phyloP scores from a whole-genome alignment of 2,329 filamentous ascomycete genomes.

The Aspergillus sp. region DNA sequence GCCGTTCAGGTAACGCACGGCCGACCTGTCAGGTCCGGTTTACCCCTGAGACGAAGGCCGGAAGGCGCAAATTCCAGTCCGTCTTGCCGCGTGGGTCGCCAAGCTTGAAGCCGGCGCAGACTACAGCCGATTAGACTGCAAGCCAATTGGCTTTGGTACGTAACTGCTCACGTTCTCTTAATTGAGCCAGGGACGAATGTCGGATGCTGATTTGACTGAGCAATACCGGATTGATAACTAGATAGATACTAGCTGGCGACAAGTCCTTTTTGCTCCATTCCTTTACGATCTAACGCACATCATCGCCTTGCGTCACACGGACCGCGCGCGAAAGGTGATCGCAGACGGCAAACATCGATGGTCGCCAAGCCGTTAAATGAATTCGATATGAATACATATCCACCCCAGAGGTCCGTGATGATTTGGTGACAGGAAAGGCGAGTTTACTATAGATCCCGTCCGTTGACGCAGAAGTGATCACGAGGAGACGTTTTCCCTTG shows the following conservation, averaged over 20 bases:
- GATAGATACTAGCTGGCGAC: not conserved
- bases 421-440: not conserved
- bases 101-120: conserved; percentile 7
- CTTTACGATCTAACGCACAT: not conserved
- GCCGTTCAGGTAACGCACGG: not conserved
- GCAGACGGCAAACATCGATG: not conserved
- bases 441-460: not conserved
- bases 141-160: not conserved
- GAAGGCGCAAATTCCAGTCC: conserved; percentile 11
- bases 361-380: not conserved
- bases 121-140: not conserved
- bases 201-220: not conserved
- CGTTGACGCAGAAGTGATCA: not conserved
- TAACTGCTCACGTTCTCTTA: conserved; percentile 4
- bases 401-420: not conserved
- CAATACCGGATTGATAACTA: not conserved
- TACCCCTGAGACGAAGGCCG: conserved; percentile 4
- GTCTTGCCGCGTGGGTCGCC: conserved; percentile 14
- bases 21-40: conserved; percentile 10
- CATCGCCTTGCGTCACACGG: not conserved
- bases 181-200: not conserved
- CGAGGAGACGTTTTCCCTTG: not conserved
- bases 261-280: not conserved
- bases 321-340: not conserved
- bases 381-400: not conserved